Conservation (phyloP, 1,284 basidiomycete genomes). For the Naganishia liquefaciens region DNA sequence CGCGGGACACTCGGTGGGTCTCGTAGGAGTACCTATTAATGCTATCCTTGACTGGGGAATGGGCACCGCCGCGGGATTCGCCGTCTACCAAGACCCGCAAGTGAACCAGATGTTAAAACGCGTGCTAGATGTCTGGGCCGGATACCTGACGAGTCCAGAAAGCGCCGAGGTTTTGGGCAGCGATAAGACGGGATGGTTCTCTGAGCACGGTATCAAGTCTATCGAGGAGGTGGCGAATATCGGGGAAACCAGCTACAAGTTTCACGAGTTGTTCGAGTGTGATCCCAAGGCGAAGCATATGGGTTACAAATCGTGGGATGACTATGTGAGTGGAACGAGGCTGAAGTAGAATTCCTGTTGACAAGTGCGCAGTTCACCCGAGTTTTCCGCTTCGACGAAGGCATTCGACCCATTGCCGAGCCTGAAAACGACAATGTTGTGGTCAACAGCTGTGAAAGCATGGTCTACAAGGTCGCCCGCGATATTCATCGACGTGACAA, state of each 20-base stretch:
- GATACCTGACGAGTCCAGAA: conserved; percentile 56
- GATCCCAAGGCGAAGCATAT: conserved; percentile 53
- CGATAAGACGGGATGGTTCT: conserved; percentile 58
- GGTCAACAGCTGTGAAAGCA: conserved; percentile 58
- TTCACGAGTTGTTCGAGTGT: conserved; percentile 54
- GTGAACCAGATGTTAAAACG: conserved; percentile 55
- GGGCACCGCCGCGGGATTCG: conserved; percentile 57
- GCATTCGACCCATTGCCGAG: conserved; percentile 54
- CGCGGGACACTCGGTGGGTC: conserved; percentile 46
- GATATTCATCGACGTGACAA: conserved; percentile 52
- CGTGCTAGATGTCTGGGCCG: conserved; percentile 59
- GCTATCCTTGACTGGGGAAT: conserved; percentile 59
- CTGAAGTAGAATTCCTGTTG: background rate
- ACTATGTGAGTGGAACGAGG: conserved; percentile 47
- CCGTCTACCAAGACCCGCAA: conserved; percentile 56
- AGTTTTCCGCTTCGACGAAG: conserved; percentile 47
- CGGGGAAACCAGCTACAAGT: conserved; percentile 43
- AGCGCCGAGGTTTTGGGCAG: conserved; percentile 55
- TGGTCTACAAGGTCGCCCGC: conserved; percentile 51
- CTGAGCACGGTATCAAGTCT: conserved; percentile 46
- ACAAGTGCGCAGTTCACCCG: conserved; percentile 54
- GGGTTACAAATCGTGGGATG: conserved; percentile 61
- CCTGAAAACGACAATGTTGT: conserved; percentile 55
- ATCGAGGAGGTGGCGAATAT: conserved; percentile 49
- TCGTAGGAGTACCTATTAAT: conserved; percentile 57